Evolutionary conservation across 2,329 filamentous ascomycete genomes (phyloP).

Genomic region (Colletotrichum lentis): DNA sequence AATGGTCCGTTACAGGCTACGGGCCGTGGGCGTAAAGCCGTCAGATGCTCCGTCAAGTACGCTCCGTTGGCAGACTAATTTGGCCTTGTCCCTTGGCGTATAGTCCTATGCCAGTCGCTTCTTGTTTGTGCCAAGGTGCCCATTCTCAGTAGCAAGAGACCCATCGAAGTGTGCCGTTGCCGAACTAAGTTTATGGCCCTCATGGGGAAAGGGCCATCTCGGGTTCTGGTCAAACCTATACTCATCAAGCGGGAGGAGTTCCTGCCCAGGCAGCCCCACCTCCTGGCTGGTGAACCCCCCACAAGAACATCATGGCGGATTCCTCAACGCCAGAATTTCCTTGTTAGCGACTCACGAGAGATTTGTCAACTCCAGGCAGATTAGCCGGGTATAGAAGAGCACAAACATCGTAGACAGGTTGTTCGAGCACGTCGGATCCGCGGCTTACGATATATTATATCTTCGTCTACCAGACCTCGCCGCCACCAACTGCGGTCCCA

Average conservation of each 20-base stretch:
- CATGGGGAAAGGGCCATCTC: background rate
- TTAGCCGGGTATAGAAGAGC: background rate
- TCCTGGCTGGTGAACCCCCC: background rate
- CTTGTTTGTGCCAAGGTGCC: too few species aligned
- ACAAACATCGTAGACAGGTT: background rate
- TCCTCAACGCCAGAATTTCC: background rate
- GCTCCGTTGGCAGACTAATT: too few species aligned
- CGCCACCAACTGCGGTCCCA: background rate
- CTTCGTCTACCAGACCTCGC: background rate
- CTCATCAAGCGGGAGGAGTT: too few species aligned
- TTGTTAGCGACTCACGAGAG: background rate
- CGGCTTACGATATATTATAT: background rate
- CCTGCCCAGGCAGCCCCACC: background rate
- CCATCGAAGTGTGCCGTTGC: background rate
- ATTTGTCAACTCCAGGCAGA: background rate
- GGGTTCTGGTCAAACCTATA: background rate
- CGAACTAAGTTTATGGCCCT: background rate
- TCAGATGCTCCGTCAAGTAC: too few species aligned
- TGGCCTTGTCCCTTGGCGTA: too few species aligned
- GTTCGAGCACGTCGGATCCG: too few species aligned
- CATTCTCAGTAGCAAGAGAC: too few species aligned
- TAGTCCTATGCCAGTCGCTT: too few species aligned
- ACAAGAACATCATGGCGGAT: background rate
- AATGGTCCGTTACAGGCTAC: too few species aligned
- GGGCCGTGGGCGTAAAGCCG: too few species aligned